Evolutionary conservation across 371 early-diverging fungal genomes (phyloP), one percentile per base, ranked within the genome.

Genomic region (Phascolomyces articulosus): DNA sequence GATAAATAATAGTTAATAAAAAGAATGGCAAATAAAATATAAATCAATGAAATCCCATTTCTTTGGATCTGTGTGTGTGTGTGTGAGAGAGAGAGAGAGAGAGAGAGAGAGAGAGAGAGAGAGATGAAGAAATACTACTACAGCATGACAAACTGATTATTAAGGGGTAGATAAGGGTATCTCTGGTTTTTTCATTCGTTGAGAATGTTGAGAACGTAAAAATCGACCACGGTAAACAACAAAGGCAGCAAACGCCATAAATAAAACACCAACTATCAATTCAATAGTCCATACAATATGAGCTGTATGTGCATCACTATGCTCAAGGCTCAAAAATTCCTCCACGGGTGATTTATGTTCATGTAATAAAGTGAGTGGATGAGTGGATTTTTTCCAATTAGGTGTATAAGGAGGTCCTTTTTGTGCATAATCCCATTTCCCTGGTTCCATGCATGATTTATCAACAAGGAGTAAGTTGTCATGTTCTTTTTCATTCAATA

Each of bases 351-450:
- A 34, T 34, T 34, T 34, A 11, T 34, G 34, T 34, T 34, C 34
- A 34, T 10, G 51, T 55, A 20, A 23, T 20, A 28, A 27, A n/a
- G 44, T 48, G 20, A 59, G 16, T 18, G 48, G 60, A 24, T 27
- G 41, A 27, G n/a, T 40, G 15, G 60, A 48, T n/a, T 55, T 31
- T 38, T 55, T 28, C 64, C 64, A 64, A 24, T 58, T 51, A 9
- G 64, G 58, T 15, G 13, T 48, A 44, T 68, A 79, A 24, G 79
- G 79, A 7, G 69, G 74, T 2, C 76, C 76, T 6, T 66, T 9
- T 1, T 16, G 8, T 1, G 71, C 61, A 53, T 79, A 79, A n/a
- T 67, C 59, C 79, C 79, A 79, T 51, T 79, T 79, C 0, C 74
- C 76, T 3, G 41, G n/a, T 8, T 48, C 26, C 26, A 31, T 31